Conservation (phyloP, 495 filamentous ascomycete species). For the Jackrogersella minutella region DNA sequence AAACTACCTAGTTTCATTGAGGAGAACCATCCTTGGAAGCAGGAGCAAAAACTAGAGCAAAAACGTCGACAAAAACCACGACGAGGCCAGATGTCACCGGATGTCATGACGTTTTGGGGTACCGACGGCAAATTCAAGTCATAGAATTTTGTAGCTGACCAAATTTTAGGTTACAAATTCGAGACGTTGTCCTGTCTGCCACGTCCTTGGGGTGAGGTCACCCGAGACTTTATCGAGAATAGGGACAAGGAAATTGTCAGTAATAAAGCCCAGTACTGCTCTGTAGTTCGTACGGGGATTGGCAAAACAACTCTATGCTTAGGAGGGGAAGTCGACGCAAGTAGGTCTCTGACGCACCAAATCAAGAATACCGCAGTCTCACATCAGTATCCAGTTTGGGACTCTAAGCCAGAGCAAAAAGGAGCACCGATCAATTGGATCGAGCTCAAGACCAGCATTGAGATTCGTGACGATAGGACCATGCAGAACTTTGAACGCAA, state of each 20-base stretch:
- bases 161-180: conserved; percentile 85
- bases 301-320: conserved; percentile 75
- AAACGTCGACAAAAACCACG: conserved; percentile 70
- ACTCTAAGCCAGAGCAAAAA: conserved; percentile 71
- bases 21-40: conserved; percentile 79
- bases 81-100: conserved; percentile 51
- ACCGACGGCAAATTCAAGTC: neutral
- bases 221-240: conserved; percentile 77
- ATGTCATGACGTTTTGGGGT: conserved; percentile 69
- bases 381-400: conserved; percentile 69
- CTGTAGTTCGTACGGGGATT: conserved; percentile 85
- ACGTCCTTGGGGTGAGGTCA: conserved; percentile 71
- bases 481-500: conserved; percentile 84
- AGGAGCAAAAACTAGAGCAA: conserved; percentile 62
- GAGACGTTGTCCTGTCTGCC: conserved; percentile 83
- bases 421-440: conserved; percentile 84
- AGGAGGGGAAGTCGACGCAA: conserved; percentile 94
- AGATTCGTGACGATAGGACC: conserved; percentile 69
- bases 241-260: conserved; percentile 75
- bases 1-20: conserved; percentile 79
- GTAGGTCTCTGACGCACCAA: conserved; percentile 54
- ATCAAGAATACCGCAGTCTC: neutral
- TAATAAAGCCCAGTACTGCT: conserved; percentile 94
- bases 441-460: conserved; percentile 90
- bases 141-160: conserved; percentile 25